Percentiles rank a stretch among this genome's conserved stretches.
These are phyloP conservation scores for Candida sp. DNA, from an alignment of 1,139 yeast species.

Conservation along the genomic window DNA sequence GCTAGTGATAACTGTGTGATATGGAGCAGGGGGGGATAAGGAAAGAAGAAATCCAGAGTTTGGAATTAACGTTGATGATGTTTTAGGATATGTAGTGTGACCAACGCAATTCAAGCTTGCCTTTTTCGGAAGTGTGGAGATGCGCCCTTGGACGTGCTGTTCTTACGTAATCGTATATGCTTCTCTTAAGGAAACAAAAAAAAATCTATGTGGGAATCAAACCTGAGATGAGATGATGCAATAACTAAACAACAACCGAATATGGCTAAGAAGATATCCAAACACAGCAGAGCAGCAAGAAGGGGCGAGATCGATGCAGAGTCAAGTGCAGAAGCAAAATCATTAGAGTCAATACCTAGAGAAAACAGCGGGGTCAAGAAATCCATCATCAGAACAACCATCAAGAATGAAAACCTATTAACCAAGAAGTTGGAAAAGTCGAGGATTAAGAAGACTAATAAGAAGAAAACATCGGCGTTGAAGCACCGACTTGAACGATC, in stretches of 20 bases:
- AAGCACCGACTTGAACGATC: slow-evolving; percentile 52
- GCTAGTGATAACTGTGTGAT: neutral
- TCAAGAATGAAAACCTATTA: slow-evolving; percentile 67
- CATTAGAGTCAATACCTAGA: slow-evolving; percentile 57
- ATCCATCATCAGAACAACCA: slow-evolving; percentile 69
- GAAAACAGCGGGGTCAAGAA: slow-evolving; percentile 63
- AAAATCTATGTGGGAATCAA: neutral
- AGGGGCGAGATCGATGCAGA: slow-evolving; percentile 52
- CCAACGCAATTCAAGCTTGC: neutral
- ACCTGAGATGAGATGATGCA: no score
- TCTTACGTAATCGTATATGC: neutral
- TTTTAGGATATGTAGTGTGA: neutral
- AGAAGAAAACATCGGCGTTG: slow-evolving; percentile 35
- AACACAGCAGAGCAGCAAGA: slow-evolving; percentile 80
- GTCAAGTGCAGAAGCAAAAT: slow-evolving; percentile 47
- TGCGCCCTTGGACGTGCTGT: neutral
- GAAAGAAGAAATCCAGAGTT: neutral
- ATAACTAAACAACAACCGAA: neutral
- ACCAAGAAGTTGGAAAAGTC: slow-evolving; percentile 57
- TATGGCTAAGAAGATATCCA: slow-evolving; percentile 41
- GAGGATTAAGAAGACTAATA: slow-evolving; percentile 35
- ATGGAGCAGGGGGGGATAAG: neutral
- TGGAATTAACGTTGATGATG: neutral
- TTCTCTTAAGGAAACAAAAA: neutral
- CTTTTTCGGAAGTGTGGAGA: neutral